Percentiles rank a stretch among this genome's conserved stretches.
These are phyloP conservation scores for Achaetomiella virescens DNA, from an alignment of 495 filamentous ascomycete genomes.

Conservation along the genomic window DNA sequence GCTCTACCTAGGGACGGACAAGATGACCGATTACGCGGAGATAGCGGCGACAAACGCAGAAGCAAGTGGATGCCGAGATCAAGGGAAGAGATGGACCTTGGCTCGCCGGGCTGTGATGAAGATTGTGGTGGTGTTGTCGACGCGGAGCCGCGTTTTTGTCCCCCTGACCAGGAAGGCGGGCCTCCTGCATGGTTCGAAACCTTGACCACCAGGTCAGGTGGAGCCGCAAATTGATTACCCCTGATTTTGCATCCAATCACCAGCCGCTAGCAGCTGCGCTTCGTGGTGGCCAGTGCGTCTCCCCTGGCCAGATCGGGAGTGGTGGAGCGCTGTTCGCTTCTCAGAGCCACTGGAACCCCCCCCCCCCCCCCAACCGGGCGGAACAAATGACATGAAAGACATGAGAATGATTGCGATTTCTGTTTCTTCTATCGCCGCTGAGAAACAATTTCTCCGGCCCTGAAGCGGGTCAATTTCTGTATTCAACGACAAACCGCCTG, in stretches of 20 bases:
- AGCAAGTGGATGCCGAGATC: background rate
- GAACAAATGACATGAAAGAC: background rate
- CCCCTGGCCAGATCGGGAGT: background rate
- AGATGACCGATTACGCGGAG: too few relatives aligned
- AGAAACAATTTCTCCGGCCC: too few relatives aligned
- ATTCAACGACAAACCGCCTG: conserved; percentile 72
- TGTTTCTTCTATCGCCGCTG: too few relatives aligned
- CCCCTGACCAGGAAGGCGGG: conserved; percentile 8
- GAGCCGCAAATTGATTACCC: conserved; percentile 16
- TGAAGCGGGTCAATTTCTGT: conserved; percentile 29
- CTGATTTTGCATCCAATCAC: conserved; percentile 17
- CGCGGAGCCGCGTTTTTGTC: conserved; percentile 10
- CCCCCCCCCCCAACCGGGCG: too few relatives aligned
- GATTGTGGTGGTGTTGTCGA: conserved; percentile 8
- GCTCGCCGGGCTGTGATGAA: background rate
- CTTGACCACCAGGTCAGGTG: conserved; percentile 5
- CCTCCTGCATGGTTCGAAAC: conserved; percentile 14
- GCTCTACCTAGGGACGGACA: background rate
- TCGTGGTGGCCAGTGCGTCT: background rate
- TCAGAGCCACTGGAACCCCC: too few relatives aligned
- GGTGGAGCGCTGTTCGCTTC: background rate
- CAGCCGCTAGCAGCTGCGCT: background rate
- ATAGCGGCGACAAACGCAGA: background rate
- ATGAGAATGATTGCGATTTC: background rate
- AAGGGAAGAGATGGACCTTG: background rate